Conservation (phyloP, 805 yeast species). For the Sugiyamaella marilandica region DNA sequence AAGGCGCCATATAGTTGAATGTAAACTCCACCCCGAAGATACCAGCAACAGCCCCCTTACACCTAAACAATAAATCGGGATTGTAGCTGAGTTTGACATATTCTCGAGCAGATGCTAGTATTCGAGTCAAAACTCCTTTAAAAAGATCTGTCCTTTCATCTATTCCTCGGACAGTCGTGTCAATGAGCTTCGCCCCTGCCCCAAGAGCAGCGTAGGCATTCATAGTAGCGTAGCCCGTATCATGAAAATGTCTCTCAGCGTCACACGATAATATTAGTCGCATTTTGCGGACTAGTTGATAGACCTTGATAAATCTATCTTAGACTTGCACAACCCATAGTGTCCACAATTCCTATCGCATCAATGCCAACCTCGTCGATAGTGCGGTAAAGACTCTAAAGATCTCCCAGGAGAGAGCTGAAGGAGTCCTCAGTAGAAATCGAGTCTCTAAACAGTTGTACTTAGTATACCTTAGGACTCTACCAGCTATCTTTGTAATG, state of each 20-base stretch:
- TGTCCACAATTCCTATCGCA: constrained; percentile 98
- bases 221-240: constrained; percentile 98
- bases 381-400: constrained; percentile 89
- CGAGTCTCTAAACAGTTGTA: constrained; percentile 94
- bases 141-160: constrained; percentile 98
- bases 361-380: constrained; percentile 96
- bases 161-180: constrained; percentile 91
- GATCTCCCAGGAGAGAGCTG: constrained; percentile 92
- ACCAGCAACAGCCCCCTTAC: constrained; percentile 92
- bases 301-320: constrained; percentile 83
- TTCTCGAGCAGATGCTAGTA: constrained; percentile 97
- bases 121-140: constrained; percentile 97
- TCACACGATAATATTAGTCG: constrained; percentile 92
- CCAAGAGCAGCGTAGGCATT: constrained; percentile 97
- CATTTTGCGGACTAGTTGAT: constrained; percentile 89
- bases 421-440: constrained; percentile 94
- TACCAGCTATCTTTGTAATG: constrained; percentile 91
- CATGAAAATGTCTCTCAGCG: constrained; percentile 97
- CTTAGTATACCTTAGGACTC: constrained; percentile 95
- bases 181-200: constrained; percentile 93
- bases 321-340: constrained; percentile 98
- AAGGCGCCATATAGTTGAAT: constrained; percentile 50
- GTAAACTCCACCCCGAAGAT: constrained; percentile 96
- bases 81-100: constrained; percentile 91
- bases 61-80: constrained; percentile 88